Evolutionary conservation across 2,329 filamentous ascomycete genomes (phyloP).

Genomic region (Fusarium sacchari): DNA sequence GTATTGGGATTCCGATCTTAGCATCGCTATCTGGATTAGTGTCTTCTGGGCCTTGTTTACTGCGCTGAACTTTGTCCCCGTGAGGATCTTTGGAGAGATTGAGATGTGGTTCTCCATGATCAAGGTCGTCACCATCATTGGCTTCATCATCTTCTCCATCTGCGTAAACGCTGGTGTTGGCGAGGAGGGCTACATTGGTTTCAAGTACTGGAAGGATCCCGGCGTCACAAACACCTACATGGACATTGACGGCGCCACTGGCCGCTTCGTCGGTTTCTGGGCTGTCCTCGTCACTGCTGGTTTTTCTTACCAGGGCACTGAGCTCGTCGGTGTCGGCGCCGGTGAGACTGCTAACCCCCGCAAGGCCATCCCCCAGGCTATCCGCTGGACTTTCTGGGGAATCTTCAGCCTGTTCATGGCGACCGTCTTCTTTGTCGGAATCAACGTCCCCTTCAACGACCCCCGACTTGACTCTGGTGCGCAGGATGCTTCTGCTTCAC

Average conservation of each 20-base stretch:
- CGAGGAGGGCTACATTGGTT: conserved; percentile 76
- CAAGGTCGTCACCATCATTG: conserved; percentile 79
- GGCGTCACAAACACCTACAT: conserved; percentile 74
- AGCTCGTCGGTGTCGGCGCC: conserved; percentile 81
- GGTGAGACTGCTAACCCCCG: conserved; percentile 79
- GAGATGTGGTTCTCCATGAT: conserved; percentile 83
- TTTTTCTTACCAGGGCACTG: conserved; percentile 78
- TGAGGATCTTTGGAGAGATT: conserved; percentile 78
- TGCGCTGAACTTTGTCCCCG: conserved; percentile 74
- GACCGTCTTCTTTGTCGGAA: conserved; percentile 75
- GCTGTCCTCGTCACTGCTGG: conserved; percentile 73
- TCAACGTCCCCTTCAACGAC: conserved; percentile 74
- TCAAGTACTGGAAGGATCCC: conserved; percentile 74
- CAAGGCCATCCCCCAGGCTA: conserved; percentile 76
- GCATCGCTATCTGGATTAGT: conserved; percentile 76
- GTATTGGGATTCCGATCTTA: conserved; percentile 73
- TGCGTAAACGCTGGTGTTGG: conserved; percentile 79
- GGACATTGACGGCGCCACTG: conserved; percentile 59
- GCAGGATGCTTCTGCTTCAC: conserved; percentile 71
- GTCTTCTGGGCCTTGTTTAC: conserved; percentile 79
- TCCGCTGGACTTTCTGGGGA: conserved; percentile 79
- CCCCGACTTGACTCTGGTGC: conserved; percentile 60
- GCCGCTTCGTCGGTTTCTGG: conserved; percentile 76
- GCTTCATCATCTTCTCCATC: conserved; percentile 81
- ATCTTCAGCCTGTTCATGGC: conserved; percentile 75